Conservation (phyloP, 768 basidiomycete genomes). For the Trametes maxima region DNA sequence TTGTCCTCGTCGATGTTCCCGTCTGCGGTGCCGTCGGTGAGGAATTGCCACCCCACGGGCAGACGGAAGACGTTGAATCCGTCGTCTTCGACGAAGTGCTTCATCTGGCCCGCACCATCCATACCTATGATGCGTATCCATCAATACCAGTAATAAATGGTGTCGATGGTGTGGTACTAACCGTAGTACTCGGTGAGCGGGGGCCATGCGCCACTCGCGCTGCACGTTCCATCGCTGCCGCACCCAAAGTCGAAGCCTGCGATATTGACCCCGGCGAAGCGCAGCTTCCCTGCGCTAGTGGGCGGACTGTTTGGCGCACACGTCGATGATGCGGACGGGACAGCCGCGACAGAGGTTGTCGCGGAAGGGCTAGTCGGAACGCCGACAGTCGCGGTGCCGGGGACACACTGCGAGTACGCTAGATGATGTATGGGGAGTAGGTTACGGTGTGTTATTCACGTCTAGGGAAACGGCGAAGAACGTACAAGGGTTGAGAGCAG, state of each 20-base stretch:
- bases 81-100: constrained; percentile 35
- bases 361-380: constrained; percentile 5
- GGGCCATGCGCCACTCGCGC: constrained; percentile 38
- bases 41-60: constrained; percentile 25
- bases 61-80: constrained; percentile 20
- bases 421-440: background rate
- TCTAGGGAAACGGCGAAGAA: background rate
- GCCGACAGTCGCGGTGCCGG: constrained; percentile 27
- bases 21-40: constrained; percentile 46
- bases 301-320: constrained; percentile 13
- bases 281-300: constrained; percentile 30
- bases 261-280: constrained; percentile 51
- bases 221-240: constrained; percentile 48
- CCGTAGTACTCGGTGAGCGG: constrained; percentile 52
- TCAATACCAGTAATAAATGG: background rate
- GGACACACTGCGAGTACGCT: constrained; percentile 39
- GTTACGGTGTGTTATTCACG: background rate
- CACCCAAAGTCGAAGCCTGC: constrained; percentile 38
- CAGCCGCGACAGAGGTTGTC: constrained; percentile 20
- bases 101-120: constrained; percentile 25
- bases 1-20: constrained; percentile 46
- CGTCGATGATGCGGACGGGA: constrained; percentile 1
- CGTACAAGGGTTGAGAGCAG: constrained; percentile 30
- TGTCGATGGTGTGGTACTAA: constrained; percentile 17
- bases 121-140: background rate